These are phyloP conservation scores for Neoboletus brunneissimus DNA, from an alignment of 768 basidiomycete species.

Conservation along the genomic window DNA sequence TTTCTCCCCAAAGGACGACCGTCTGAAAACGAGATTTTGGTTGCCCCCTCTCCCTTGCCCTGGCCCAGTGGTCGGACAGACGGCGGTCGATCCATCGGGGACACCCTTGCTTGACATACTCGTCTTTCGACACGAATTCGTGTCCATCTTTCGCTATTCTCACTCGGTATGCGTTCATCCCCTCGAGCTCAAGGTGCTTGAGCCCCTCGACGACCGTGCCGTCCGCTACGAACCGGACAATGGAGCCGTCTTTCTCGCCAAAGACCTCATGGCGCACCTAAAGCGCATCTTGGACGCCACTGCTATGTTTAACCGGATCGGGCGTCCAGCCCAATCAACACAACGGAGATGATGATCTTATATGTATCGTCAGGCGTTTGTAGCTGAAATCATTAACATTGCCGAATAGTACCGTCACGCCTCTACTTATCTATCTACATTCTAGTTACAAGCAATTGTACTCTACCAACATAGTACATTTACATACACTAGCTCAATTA, in stretches of 20 bases:
- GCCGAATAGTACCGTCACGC: neutral
- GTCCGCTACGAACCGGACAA: slow-evolving; percentile 57
- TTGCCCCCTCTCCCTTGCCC: too few species aligned
- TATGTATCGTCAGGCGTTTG: neutral
- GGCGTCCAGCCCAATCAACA: slow-evolving; percentile 6
- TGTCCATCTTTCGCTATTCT: slow-evolving; percentile 58
- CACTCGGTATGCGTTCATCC: slow-evolving; percentile 43
- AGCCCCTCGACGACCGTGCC: slow-evolving; percentile 46
- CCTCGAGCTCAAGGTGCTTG: slow-evolving; percentile 45
- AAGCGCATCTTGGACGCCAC: slow-evolving; percentile 30
- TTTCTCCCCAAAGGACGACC: neutral
- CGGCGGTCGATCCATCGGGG: slow-evolving; percentile 12
- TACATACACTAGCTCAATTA: neutral
- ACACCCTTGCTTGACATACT: slow-evolving; percentile 21
- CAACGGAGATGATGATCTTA: slow-evolving; percentile 11
- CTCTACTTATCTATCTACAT: slow-evolving; percentile 10
- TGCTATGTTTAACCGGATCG: slow-evolving; percentile 11
- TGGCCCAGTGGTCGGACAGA: slow-evolving; percentile 13
- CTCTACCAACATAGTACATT: slow-evolving; percentile 10
- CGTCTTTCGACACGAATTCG: slow-evolving; percentile 51
- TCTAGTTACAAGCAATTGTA: slow-evolving; percentile 17
- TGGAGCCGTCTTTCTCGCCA: slow-evolving; percentile 58
- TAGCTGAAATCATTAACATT: neutral
- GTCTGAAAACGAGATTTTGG: neutral
- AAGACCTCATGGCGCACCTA: slow-evolving; percentile 34